phyloP scores from a whole-genome alignment of 441 rosid genomes.

The Cnidoscolus chayamansa region DNA sequence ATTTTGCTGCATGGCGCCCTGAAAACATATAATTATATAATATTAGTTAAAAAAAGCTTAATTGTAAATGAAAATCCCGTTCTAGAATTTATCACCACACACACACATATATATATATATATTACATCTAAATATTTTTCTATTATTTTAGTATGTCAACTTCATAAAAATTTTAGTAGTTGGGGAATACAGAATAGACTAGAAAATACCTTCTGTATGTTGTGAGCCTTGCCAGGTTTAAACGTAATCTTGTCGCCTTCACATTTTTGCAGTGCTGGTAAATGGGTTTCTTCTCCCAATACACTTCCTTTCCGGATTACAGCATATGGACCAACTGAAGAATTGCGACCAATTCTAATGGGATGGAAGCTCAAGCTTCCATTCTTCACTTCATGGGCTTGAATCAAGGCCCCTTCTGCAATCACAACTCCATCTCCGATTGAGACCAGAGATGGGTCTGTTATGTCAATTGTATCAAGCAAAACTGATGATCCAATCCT shows the following conservation, averaged over 20 bases:
- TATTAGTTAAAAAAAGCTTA: too few relatives aligned
- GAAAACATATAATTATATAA: constrained; percentile 16
- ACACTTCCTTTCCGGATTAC: constrained; percentile 62
- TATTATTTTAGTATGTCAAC: not conserved
- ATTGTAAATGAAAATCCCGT: not conserved
- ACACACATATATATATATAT: too few relatives aligned
- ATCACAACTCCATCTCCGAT: constrained; percentile 64
- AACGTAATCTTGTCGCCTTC: constrained; percentile 38
- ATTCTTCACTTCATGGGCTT: constrained; percentile 62
- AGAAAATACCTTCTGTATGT: constrained; percentile 35
- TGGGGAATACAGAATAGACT: too few relatives aligned
- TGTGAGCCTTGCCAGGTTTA: constrained; percentile 29
- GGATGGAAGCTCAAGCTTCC: constrained; percentile 52
- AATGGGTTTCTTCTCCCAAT: constrained; percentile 44
- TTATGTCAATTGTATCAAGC: constrained; percentile 55
- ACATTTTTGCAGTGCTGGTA: constrained; percentile 49
- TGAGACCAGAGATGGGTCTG: constrained; percentile 62
- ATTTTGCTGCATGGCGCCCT: constrained; percentile 27
- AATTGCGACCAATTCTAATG: constrained; percentile 47
- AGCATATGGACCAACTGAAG: constrained; percentile 58
- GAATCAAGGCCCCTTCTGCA: constrained; percentile 63
- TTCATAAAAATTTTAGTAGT: too few relatives aligned
- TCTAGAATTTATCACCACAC: too few relatives aligned
- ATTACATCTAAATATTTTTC: too few relatives aligned
- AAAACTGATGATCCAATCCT: constrained; percentile 58